Conservation (phyloP, 805 yeast species). For the Starmera quercuum region DNA sequence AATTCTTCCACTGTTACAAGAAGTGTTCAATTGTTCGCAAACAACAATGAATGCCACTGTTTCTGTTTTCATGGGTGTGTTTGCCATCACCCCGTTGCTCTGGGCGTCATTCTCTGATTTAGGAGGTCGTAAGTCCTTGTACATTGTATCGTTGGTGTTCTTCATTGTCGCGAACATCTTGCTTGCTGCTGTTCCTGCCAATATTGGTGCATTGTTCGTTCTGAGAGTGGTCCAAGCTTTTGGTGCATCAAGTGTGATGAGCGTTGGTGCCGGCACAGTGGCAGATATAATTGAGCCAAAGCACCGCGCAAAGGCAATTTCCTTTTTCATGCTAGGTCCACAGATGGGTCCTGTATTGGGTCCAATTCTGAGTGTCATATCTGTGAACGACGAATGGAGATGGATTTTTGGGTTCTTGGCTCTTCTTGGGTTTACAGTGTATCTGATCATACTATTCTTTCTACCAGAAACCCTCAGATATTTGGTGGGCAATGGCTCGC, state of each 20-base stretch:
- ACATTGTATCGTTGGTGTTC: constrained; percentile 46
- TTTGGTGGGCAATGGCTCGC: constrained; percentile 48
- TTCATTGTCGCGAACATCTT: constrained; percentile 59
- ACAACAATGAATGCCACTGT: constrained; percentile 47
- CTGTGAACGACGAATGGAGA: constrained; percentile 70
- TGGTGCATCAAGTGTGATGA: constrained; percentile 83
- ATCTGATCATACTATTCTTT: constrained; percentile 41
- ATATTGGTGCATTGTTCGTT: constrained; percentile 62
- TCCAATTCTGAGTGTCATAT: constrained; percentile 75
- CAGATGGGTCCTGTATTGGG: constrained; percentile 80
- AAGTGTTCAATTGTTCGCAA: constrained; percentile 31
- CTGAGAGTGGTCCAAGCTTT: constrained; percentile 67
- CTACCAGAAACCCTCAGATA: constrained; percentile 77
- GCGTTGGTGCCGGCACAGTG: constrained; percentile 88
- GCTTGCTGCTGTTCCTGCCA: constrained; percentile 53
- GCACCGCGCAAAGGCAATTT: constrained; percentile 75
- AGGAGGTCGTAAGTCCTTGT: constrained; percentile 60
- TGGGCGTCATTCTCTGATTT: constrained; percentile 52
- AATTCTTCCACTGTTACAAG: constrained; percentile 36
- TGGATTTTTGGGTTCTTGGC: constrained; percentile 75
- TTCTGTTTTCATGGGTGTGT: constrained; percentile 48
- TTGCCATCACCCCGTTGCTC: constrained; percentile 46
- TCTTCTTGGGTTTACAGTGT: constrained; percentile 52
- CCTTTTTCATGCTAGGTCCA: constrained; percentile 81
- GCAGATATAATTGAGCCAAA: constrained; percentile 64